Evolutionary conservation across 1,284 basidiomycete genomes (phyloP).

Genomic region (Flammula alnicola): DNA sequence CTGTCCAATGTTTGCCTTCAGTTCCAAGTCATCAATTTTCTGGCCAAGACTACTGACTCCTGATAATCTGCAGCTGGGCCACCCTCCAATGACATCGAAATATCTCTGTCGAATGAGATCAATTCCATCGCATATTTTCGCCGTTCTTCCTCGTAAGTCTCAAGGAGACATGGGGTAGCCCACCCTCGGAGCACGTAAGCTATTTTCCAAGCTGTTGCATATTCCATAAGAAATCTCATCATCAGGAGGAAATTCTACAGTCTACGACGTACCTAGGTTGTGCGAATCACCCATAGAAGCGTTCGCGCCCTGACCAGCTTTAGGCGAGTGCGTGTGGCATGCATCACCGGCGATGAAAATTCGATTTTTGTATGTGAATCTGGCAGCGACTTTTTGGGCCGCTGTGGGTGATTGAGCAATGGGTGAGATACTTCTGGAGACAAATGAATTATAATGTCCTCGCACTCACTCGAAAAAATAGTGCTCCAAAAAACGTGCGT

Average conservation of each 20-base stretch:
- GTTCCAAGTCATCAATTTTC: not conserved
- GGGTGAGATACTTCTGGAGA: not conserved
- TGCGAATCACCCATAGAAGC: conserved; percentile 35
- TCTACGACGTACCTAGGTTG: conserved; percentile 28
- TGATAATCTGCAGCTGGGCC: conserved; percentile 12
- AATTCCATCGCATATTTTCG: conserved; percentile 27
- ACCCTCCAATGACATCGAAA: conserved; percentile 20
- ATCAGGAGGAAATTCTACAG: not conserved
- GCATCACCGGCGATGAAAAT: conserved; percentile 37
- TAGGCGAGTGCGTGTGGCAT: conserved; percentile 37
- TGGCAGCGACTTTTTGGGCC: conserved; percentile 33
- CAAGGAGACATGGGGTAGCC: conserved; percentile 24
- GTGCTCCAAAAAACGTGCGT: conserved; percentile 14
- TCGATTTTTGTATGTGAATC: conserved; percentile 27
- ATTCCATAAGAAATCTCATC: not conserved
- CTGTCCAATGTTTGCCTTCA: not conserved
- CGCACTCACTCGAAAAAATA: conserved; percentile 12
- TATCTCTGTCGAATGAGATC: conserved; percentile 28
- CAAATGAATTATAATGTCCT: no score
- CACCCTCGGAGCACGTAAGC: conserved; percentile 32
- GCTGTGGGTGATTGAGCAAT: conserved; percentile 19
- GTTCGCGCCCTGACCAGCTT: conserved; percentile 37
- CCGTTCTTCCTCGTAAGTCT: conserved; percentile 32
- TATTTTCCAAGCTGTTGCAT: conserved; percentile 35
- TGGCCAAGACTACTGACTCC: not conserved